Conservation (phyloP, 129 eudicot species). For the Centella asiatica region DNA sequence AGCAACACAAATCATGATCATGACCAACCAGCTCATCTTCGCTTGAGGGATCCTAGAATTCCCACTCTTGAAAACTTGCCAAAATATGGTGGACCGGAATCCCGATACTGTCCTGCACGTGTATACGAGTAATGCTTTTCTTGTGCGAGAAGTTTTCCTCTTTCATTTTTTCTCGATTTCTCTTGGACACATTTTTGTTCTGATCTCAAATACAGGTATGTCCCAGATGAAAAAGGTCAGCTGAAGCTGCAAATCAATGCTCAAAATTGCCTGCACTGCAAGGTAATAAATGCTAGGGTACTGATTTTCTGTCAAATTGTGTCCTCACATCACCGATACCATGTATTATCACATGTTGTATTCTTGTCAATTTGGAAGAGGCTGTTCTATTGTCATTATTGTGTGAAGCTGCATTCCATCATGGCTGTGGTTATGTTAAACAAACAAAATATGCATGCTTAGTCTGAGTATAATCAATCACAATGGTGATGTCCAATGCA, state of each 20-base stretch:
- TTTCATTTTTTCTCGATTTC: not conserved
- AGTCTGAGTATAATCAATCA: too few species aligned
- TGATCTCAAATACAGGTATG: constrained; percentile 38
- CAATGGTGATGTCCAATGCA: too few species aligned
- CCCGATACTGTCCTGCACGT: constrained; percentile 95
- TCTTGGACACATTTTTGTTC: not conserved
- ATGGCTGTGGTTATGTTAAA: too few species aligned
- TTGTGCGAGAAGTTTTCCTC: not conserved
- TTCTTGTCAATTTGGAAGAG: too few species aligned
- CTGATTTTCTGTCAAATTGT: too few species aligned
- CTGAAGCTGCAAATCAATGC: constrained; percentile 91
- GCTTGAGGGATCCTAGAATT: constrained; percentile 55
- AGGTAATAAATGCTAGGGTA: constrained; percentile 46
- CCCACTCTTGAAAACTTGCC: constrained; percentile 70
- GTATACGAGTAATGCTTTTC: constrained; percentile 71
- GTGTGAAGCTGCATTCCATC: too few species aligned
- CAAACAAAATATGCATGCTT: too few species aligned
- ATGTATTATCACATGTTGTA: too few species aligned
- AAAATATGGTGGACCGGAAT: constrained; percentile 78
- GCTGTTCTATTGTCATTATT: too few species aligned
- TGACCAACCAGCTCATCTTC: constrained; percentile 97
- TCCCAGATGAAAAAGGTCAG: constrained; percentile 65
- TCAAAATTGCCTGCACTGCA: constrained; percentile 97
- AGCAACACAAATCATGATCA: constrained; percentile 97
- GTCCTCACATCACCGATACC: too few species aligned